Base-by-base conservation (phyloP, 179 eudicot genomes). In the Gypsophila paniculata region DNA sequence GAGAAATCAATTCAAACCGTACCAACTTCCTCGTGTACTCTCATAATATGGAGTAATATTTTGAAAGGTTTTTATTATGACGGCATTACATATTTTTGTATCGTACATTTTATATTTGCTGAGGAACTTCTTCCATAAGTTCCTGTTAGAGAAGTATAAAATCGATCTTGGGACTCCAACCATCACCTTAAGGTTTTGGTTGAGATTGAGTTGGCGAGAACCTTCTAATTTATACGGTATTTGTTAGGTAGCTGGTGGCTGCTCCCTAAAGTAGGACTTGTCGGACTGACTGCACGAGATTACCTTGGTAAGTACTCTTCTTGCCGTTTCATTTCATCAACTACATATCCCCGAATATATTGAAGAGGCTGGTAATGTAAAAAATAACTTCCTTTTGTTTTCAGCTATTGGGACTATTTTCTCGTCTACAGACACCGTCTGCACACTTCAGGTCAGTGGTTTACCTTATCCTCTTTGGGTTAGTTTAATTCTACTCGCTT, bases 391-490 rank as follows among this genome's bases (percentile, higher is more conserved):
- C 14, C 14, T 15, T 61, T 77, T 52, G 42, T 81, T 74, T 8
- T n/a, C 86, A 95, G 99, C 89, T 68, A 78, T 95, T 17, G 99
- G 97, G 63, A 82, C 91, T 59, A 95, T 92, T 57, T 95, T 95
- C 84, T 92, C 99, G 6, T 85, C 99, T 36, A 92, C 99, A 7
- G 99, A 92, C 74, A 95, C 97, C 0, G 96, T 95, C 62, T 95
- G 99, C 80, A 95, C 99, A 26, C 86, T 92, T 74, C 99, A 95
- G 95, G 97, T 92, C 17, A 82, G 79, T 66, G 88, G 4, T 19
- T 86, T 26, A 63, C 44, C 21, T 34, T 3, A 65, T 54, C 58
- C 19, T 15, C 59, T 17, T 34, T 4, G 5, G 9, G 5, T 19
- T 6, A 8, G 38, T 55, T 48, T n/a, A 8, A n/a, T 23, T 39